Base-by-base conservation (phyloP, 2,329 filamentous ascomycete genomes). In the Lachnellula suecica region DNA sequence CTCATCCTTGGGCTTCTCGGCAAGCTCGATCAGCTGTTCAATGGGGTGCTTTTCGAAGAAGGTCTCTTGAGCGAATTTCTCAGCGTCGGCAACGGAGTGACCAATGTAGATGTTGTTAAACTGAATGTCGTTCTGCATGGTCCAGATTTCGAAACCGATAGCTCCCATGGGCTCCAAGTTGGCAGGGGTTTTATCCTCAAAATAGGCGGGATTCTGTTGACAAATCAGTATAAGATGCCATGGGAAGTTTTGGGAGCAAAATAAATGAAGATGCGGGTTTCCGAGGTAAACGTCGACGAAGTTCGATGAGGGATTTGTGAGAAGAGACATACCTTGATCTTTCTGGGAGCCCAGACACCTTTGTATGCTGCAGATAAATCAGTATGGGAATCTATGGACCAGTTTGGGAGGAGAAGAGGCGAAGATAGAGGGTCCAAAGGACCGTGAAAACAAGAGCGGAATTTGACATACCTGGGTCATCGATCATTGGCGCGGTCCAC, bases 61-160 rank as follows among this genome's bases (percentile, higher is more conserved):
- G 50, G 91, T 90, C 82, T 96, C 90, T 60, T 88, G 81, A 66
- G 91, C 88, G 68, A 99, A 80, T 77, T 92, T 88, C 73, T 88
- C 85, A 58, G 94, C 94, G 63, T 99, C 94, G 69, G 91, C 91
- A 63, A 94, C 72, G 19, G 93, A 97, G 85, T 99, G 94, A 59
- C 94, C 94, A 71, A 99, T 91, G 84, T 97, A 99, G 81, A 99
- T 95, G 86, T 99, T 99, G 84, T 97, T 91, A 68, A 99, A 97
- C 67, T 97, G 87, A 66, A 99, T 97, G 70, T 97, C 89, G 72
- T 86, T 96, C 78, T 97, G 93, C 94, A 99, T 99, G 67, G 94
- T 97, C 94, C 94, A 99, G 77, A 99, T 93, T 76, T 99, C 94
- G 69, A 97, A 97, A 66, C 94, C 94, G 76, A 97, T 92, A 13